phyloP scores from a whole-genome alignment of 129 eudicot species.

The Glebionis coronaria region DNA sequence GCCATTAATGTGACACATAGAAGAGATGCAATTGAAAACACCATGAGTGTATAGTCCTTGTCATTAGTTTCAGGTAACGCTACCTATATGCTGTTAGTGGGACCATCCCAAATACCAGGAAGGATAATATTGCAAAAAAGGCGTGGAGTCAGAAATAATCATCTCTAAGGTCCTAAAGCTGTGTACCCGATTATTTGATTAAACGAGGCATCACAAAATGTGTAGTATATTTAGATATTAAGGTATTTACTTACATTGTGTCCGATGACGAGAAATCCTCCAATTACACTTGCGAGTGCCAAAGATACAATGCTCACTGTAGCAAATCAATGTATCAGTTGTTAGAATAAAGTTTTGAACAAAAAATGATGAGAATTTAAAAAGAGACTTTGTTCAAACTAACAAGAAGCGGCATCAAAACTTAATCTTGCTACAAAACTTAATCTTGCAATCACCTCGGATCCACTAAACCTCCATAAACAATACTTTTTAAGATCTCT shows the following conservation, averaged over 20 bases:
- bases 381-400: conserved; percentile 6
- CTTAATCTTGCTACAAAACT: conserved; percentile 46
- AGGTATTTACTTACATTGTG: conserved; percentile 48
- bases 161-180: conserved; percentile 40
- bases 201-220: not conserved
- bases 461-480: conserved; percentile 54
- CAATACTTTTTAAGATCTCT: conserved; percentile 51
- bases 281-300: conserved; percentile 51
- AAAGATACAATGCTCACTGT: conserved; percentile 51
- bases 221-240: not conserved
- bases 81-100: conserved; percentile 33
- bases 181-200: not conserved
- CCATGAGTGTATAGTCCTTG: conserved; percentile 20
- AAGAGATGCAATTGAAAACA: conserved; percentile 29
- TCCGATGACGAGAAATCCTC: conserved; percentile 45
- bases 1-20: conserved; percentile 50
- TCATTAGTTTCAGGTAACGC: conserved; percentile 18
- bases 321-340: not conserved
- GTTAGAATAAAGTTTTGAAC: not conserved
- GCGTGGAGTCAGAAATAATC: conserved; percentile 35
- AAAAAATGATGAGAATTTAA: no score
- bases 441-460: conserved; percentile 48
- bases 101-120: conserved; percentile 37
- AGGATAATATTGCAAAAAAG: conserved; percentile 27
- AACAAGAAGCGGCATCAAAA: conserved; percentile 39